Conservation (phyloP, 2,329 filamentous ascomycete species). For the Apiospora pterosperma region DNA sequence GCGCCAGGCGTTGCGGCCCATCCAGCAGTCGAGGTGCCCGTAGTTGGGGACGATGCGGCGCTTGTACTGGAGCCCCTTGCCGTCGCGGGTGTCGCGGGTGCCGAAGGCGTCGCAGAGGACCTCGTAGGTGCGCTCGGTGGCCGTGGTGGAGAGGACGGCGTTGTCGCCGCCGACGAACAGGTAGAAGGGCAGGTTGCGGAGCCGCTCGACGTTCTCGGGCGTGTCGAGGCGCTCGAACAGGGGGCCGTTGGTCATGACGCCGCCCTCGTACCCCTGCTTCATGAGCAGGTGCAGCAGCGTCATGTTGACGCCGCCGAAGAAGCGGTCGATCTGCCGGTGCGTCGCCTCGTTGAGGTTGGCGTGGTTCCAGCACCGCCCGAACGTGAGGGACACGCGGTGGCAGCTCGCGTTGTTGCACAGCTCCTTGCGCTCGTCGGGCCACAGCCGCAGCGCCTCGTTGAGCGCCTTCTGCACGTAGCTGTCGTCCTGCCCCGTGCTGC, state of each 20-base stretch:
- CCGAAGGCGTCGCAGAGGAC: slow-evolving; percentile 50
- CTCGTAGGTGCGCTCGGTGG: slow-evolving; percentile 52
- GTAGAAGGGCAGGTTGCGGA: slow-evolving; percentile 52
- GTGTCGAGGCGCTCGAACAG: slow-evolving; percentile 45
- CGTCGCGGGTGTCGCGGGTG: slow-evolving; percentile 19
- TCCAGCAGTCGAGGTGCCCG: slow-evolving; percentile 61
- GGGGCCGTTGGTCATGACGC: slow-evolving; percentile 50
- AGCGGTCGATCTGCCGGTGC: slow-evolving; percentile 57
- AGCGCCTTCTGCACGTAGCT: slow-evolving; percentile 45
- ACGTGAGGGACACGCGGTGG: slow-evolving; percentile 57
- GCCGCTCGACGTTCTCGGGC: slow-evolving; percentile 43
- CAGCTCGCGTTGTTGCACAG: slow-evolving; percentile 60
- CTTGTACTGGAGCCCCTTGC: slow-evolving; percentile 41
- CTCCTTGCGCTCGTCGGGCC: slow-evolving; percentile 51
- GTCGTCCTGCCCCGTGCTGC: slow-evolving; percentile 43
- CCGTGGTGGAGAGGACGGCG: slow-evolving; percentile 50
- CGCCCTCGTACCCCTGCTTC: slow-evolving; percentile 48
- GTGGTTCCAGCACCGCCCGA: slow-evolving; percentile 64
- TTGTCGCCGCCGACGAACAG: slow-evolving; percentile 56
- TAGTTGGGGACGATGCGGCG: slow-evolving; percentile 53
- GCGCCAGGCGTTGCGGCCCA: slow-evolving; percentile 55
- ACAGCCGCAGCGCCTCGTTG: slow-evolving; percentile 56
- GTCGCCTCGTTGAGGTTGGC: slow-evolving; percentile 63
- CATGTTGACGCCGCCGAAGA: slow-evolving; percentile 63
- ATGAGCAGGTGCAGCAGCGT: slow-evolving; percentile 53